phyloP scores from a whole-genome alignment of 83 land plant genomes.

The Thuja plicata region DNA sequence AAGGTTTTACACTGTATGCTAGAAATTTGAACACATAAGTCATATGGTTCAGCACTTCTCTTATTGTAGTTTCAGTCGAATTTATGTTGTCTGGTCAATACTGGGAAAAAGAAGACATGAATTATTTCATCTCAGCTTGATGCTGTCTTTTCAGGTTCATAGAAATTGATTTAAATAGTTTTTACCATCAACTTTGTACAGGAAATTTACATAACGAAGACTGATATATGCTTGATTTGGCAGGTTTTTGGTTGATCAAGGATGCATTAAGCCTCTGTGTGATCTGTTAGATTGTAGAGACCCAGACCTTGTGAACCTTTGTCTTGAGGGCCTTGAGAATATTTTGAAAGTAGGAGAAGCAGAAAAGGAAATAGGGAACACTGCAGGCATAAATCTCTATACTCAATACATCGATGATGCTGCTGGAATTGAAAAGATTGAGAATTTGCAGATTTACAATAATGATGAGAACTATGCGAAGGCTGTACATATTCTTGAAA shows the following conservation, averaged over 20 bases:
- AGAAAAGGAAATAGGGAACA: slow-evolving; percentile 37
- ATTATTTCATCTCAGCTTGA: background rate
- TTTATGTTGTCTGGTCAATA: background rate
- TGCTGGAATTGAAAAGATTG: slow-evolving; percentile 60
- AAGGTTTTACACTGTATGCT: background rate
- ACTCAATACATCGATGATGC: slow-evolving; percentile 38
- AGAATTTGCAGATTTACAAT: slow-evolving; percentile 49
- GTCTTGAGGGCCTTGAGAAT: slow-evolving; percentile 58
- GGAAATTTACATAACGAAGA: background rate
- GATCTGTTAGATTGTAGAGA: slow-evolving; percentile 51
- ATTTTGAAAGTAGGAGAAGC: slow-evolving; percentile 59
- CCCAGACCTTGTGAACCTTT: slow-evolving; percentile 43
- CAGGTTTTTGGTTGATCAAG: slow-evolving; percentile 52
- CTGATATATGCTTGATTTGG: background rate
- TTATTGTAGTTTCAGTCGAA: background rate
- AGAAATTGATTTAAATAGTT: background rate
- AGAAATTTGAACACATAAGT: background rate
- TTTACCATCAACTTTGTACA: background rate
- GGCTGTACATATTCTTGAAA: slow-evolving; percentile 48
- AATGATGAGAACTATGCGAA: slow-evolving; percentile 53
- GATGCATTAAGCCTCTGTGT: slow-evolving; percentile 63
- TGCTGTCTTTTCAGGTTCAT: background rate
- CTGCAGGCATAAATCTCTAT: slow-evolving; percentile 35
- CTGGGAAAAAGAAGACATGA: background rate
- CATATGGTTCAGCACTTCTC: background rate